phyloP scores from a whole-genome alignment of 2,329 filamentous ascomycete species.

The Coniochaeta sp. region DNA sequence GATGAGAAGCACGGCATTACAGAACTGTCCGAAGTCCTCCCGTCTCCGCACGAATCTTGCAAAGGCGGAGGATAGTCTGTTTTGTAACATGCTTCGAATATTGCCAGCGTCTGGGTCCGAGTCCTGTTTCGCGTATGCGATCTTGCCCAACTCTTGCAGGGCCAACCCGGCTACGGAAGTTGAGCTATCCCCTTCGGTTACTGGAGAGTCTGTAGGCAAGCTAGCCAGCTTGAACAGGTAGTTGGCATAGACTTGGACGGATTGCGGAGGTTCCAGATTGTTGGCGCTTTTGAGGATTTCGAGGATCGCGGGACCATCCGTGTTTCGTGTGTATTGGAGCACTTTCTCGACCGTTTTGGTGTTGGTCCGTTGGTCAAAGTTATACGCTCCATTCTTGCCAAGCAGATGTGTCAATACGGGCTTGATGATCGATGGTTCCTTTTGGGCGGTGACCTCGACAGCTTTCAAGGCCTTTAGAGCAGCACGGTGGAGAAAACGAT shows the following conservation, averaged over 20 bases:
- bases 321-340: constrained; percentile 49
- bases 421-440: constrained; percentile 50
- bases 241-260: constrained; percentile 42
- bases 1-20: constrained; percentile 45
- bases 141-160: constrained; percentile 43
- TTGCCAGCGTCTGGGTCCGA: constrained; percentile 37
- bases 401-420: constrained; percentile 61
- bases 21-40: constrained; percentile 45
- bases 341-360: constrained; percentile 77
- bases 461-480: constrained; percentile 69
- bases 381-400: constrained; percentile 60
- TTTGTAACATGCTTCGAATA: constrained; percentile 46
- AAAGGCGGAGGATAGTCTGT: constrained; percentile 49
- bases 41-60: constrained; percentile 47
- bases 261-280: constrained; percentile 28
- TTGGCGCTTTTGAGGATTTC: constrained; percentile 30
- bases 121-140: constrained; percentile 43
- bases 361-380: constrained; percentile 81
- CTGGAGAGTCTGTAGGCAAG: constrained; percentile 20
- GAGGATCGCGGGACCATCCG: constrained; percentile 47
- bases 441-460: constrained; percentile 57
- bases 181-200: constrained; percentile 20
- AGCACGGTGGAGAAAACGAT: constrained; percentile 72
- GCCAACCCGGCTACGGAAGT: constrained; percentile 31
- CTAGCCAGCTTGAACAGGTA: constrained; percentile 47